Conservation (phyloP, 2,329 filamentous ascomycete genomes). For the Fusarium compactum region DNA sequence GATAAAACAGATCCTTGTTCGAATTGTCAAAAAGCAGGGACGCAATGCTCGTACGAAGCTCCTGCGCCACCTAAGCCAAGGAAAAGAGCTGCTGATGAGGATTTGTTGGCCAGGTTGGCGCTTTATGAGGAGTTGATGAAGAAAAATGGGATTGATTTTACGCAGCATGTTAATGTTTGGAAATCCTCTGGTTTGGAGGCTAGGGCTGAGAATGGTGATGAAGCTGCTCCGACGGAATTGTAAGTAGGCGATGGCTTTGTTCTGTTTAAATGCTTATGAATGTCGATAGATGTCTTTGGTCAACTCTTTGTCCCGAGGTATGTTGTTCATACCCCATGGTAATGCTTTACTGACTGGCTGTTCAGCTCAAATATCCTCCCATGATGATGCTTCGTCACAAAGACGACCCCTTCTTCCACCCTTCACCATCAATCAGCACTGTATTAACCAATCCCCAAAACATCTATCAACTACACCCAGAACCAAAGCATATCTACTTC, state of each 20-base stretch:
- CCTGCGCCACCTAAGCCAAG: slow-evolving; percentile 39
- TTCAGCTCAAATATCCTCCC: slow-evolving; percentile 44
- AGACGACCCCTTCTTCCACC: slow-evolving; percentile 38
- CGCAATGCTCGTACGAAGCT: slow-evolving; percentile 44
- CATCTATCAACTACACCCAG: slow-evolving; percentile 43
- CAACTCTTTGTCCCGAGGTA: slow-evolving; percentile 36
- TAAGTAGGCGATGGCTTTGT: no score
- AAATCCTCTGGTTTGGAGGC: slow-evolving; percentile 32
- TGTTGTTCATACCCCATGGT: fast-evolving
- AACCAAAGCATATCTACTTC: slow-evolving; percentile 48
- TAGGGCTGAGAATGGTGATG: neutral
- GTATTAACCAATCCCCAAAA: neutral
- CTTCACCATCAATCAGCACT: slow-evolving; percentile 17
- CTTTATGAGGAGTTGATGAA: slow-evolving; percentile 48
- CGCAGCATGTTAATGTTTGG: slow-evolving; percentile 43
- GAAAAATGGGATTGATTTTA: slow-evolving; percentile 44
- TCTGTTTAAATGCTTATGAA: no score
- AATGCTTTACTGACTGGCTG: neutral
- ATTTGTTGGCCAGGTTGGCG: slow-evolving; percentile 41
- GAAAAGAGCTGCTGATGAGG: slow-evolving; percentile 47
- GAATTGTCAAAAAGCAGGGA: slow-evolving; percentile 56
- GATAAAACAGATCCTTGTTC: slow-evolving; percentile 57
- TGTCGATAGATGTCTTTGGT: slow-evolving; percentile 38
- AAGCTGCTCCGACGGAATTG: slow-evolving; percentile 1
- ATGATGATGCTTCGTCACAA: slow-evolving; percentile 32